These are phyloP conservation scores for Sugiyamaella paludigena DNA, from an alignment of 1,139 yeast genomes.

Conservation along the genomic window DNA sequence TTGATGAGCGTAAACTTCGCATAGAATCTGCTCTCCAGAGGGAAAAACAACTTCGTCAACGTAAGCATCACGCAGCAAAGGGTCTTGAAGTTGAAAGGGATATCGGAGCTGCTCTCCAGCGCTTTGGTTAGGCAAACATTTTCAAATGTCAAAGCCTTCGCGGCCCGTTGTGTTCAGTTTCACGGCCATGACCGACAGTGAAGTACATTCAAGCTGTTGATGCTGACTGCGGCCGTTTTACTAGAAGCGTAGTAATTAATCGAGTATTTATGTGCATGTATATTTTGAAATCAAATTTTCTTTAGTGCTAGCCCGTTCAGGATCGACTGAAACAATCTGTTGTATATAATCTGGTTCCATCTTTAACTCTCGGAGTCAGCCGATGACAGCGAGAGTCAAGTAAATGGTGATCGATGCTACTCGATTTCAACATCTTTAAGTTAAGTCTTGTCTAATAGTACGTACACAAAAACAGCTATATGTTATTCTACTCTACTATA, in stretches of 20 bases:
- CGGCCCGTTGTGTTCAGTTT: no score
- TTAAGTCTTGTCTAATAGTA: slow-evolving; percentile 5
- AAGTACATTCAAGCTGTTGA: no score
- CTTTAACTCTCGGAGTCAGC: background rate
- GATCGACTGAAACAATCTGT: no score
- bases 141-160: no score
- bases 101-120: slow-evolving; percentile 35
- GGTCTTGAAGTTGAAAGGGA: slow-evolving; percentile 24
- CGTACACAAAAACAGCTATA: slow-evolving; percentile 2
- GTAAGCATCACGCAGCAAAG: slow-evolving; percentile 31
- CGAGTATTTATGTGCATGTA: background rate
- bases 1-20: slow-evolving; percentile 82
- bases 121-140: slow-evolving; percentile 25
- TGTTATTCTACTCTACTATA: slow-evolving; percentile 7
- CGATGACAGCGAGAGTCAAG: no score
- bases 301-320: background rate
- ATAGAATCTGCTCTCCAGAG: slow-evolving; percentile 71
- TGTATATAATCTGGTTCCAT: no score
- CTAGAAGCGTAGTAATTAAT: background rate
- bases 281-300: background rate
- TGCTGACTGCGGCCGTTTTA: no score
- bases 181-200: background rate
- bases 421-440: slow-evolving; percentile 2
- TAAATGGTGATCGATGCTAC: no score
- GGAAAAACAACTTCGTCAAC: slow-evolving; percentile 72